These are phyloP conservation scores for Citrullus amarus DNA, from an alignment of 306 rosid species.

Conservation along the genomic window DNA sequence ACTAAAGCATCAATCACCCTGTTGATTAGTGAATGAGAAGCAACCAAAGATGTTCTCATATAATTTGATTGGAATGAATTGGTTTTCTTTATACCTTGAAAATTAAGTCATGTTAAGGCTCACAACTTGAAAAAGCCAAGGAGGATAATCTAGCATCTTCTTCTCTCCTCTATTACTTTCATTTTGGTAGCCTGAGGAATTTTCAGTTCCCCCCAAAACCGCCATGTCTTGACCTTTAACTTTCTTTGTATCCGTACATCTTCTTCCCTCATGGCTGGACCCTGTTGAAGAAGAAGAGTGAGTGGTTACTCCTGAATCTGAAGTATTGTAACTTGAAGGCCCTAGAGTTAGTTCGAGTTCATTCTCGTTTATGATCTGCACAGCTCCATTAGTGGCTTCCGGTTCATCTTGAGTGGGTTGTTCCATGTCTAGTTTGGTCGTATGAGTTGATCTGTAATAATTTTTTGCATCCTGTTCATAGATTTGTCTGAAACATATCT, in stretches of 20 bases:
- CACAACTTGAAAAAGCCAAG: conserved; percentile 58
- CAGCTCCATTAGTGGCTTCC: conserved; percentile 25
- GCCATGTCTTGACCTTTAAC: conserved; percentile 20
- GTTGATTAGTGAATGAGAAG: conserved; percentile 26
- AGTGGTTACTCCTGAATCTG: conserved; percentile 51
- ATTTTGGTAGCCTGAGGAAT: conserved; percentile 19
- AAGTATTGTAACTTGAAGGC: conserved; percentile 47
- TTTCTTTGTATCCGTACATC: conserved; percentile 16
- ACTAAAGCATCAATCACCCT: conserved; percentile 27
- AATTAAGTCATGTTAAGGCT: conserved; percentile 42
- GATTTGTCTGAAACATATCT: conserved; percentile 27
- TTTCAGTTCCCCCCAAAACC: conserved; percentile 18
- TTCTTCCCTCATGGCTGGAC: conserved; percentile 39
- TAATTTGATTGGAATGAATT: conserved; percentile 16
- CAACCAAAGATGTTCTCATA: conserved; percentile 17
- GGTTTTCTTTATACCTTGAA: background rate
- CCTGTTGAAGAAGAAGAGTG: conserved; percentile 66
- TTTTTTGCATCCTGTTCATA: conserved; percentile 17
- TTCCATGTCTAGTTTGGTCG: conserved; percentile 46
- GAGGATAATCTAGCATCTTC: conserved; percentile 43
- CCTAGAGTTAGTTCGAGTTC: conserved; percentile 73
- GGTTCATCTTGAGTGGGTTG: conserved; percentile 32
- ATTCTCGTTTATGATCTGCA: conserved; percentile 57
- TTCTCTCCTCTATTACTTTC: conserved; percentile 31
- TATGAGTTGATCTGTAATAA: background rate